phyloP scores from a whole-genome alignment of 257 asterid genomes.

The Paraleonurus japonicus region DNA sequence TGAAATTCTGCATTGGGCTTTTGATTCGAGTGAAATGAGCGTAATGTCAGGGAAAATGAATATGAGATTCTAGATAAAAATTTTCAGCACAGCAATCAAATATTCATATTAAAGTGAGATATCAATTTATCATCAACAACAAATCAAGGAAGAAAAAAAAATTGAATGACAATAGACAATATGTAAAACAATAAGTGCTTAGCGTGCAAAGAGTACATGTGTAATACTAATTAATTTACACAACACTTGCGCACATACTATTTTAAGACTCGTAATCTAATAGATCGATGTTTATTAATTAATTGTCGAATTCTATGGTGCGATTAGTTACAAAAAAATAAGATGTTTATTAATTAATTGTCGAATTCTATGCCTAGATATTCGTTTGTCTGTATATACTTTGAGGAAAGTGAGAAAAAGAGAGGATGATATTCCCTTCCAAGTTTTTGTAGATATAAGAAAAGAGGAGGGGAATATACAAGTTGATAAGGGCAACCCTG shows the following conservation, averaged over 20 bases:
- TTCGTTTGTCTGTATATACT: background rate
- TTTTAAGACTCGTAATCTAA: background rate
- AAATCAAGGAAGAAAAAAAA: background rate
- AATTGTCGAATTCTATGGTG: background rate
- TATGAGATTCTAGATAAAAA: background rate
- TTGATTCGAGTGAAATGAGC: background rate
- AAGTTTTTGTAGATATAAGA: slow-evolving; percentile 6
- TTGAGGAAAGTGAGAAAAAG: slow-evolving; percentile 19
- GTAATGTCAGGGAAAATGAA: background rate
- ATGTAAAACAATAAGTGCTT: slow-evolving; percentile 1
- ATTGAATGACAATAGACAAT: slow-evolving; percentile 1
- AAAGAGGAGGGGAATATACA: slow-evolving; percentile 10
- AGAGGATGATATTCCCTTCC: slow-evolving; percentile 13
- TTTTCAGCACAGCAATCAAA: slow-evolving; percentile 6
- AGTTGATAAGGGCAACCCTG: too few relatives aligned
- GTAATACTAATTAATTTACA: too few relatives aligned
- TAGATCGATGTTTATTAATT: slow-evolving; percentile 16
- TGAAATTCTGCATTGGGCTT: background rate
- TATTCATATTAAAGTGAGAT: background rate
- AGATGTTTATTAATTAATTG: too few relatives aligned
- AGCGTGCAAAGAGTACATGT: background rate
- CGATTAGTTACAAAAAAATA: slow-evolving; percentile 25
- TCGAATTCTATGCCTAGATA: background rate
- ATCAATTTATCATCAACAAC: background rate
- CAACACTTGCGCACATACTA: background rate